Evolutionary conservation across 2,329 filamentous ascomycete species (phyloP), one percentile per base, ranked within the genome.

Genomic region (Xylariales sp.): DNA sequence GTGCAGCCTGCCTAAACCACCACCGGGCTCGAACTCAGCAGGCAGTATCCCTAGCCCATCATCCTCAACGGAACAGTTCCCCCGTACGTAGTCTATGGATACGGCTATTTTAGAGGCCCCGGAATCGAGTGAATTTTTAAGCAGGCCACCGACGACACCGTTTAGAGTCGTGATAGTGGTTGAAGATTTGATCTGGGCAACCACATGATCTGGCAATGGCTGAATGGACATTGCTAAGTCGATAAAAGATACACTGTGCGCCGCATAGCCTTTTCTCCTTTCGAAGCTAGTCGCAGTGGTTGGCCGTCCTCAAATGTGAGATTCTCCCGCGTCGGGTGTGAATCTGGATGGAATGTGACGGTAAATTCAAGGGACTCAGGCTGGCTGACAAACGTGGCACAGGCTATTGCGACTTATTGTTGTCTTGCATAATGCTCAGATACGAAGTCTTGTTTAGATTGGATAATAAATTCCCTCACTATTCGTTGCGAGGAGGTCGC

Each of bases 51-150:
- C 96, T 16, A 83, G 64, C 1, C 96, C 96, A 80, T 98, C 87
- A 77, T 99, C 96, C 75, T 97, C 92, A 5, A 97, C 86, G 0
- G 85, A 84, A 78, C 94, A 97, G 72, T 87, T 89, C 5, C 94
- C 95, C 30, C 90, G 89, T 61, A 81, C 79, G 76, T 93, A 93
- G 80, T 97, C 92, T 28, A 97, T 83, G 0, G 85, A 86, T 62
- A 97, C 83, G 61, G 87, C 87, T 69, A 97, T 81, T 63, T 85
- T 91, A 41, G 83, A 85, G 16, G 94, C 90, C 53, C 83, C 82
- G 3, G 94, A 93, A 82, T 99, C 96, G 12, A 99, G 84, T 0
- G 93, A 89, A 78, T 99, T 99, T 77, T 91, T 89, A 32, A 97
- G 74, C 9, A 98, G 85, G 53, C 91, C 92, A 63, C 89, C 83